Percentiles rank a stretch among this genome's conserved stretches.
These are phyloP conservation scores for Kurtzmaniella quercitrusa DNA, from an alignment of 1,139 yeast species.

Conservation along the genomic window DNA sequence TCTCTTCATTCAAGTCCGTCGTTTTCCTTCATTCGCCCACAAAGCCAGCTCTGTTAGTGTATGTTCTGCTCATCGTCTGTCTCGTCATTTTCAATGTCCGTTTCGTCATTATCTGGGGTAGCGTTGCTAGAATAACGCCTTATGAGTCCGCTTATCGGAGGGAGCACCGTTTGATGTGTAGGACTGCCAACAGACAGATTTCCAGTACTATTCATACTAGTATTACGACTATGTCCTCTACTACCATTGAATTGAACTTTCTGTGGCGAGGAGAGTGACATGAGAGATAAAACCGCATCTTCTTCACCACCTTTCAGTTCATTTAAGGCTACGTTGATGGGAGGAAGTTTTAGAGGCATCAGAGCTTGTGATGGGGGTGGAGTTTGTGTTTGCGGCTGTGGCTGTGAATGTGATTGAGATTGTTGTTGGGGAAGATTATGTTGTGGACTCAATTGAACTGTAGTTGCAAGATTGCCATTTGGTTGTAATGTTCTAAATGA, in stretches of 20 bases:
- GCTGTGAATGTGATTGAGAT: not conserved
- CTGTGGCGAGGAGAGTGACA: slow-evolving; percentile 45
- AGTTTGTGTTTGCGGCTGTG: not conserved
- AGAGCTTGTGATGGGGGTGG: not conserved
- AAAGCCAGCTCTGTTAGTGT: slow-evolving; percentile 3
- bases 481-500: not conserved
- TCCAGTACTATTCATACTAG: slow-evolving; percentile 23
- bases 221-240: slow-evolving; percentile 29
- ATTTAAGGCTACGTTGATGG: slow-evolving; percentile 25
- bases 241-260: slow-evolving; percentile 29
- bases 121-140: slow-evolving; percentile 11
- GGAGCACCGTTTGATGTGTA: slow-evolving; percentile 14
- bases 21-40: slow-evolving; percentile 5
- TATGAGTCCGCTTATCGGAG: slow-evolving; percentile 32
- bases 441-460: not conserved
- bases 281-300: slow-evolving; percentile 42
- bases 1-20: not conserved
- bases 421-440: not conserved
- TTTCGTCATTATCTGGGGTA: slow-evolving; percentile 26
- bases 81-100: slow-evolving; percentile 28
- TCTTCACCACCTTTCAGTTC: slow-evolving; percentile 21
- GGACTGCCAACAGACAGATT: slow-evolving; percentile 18
- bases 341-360: slow-evolving; percentile 22
- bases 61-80: slow-evolving; percentile 9
- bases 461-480: not conserved